Evolutionary conservation across 164 flowering plant species (phyloP), one percentile per base, ranked within the genome.

Genomic region (Vitis riparia): DNA sequence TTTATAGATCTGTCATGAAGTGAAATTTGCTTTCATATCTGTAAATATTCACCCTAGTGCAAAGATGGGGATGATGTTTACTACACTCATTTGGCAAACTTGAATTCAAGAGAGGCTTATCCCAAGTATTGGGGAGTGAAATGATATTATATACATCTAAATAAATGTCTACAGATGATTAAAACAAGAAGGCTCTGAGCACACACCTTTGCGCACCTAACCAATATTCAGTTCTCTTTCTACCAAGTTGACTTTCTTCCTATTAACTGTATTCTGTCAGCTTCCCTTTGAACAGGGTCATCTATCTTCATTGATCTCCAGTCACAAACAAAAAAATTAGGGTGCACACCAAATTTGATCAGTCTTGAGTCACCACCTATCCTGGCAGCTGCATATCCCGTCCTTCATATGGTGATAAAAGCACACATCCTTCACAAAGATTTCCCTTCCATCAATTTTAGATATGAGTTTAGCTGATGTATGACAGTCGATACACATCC

Each of bases 401-500:
- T 74, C 77, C 71, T 70, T 76, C 64, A 81, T 71, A 66, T 76
- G 80, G 66, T 84, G 85, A 70, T 75, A 77, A 67, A 76, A 74
- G 59, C 77, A 51, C 1, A 68, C 74, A 74, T 79, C 87, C 65
- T 68, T 81, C 59, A 79, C 77, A 52, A 77, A 72, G 51, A 84
- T 77, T 51, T 79, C 83, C 69, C 87, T 75, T 11, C 50, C 59
- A 11, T 66, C 67, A 59, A 77, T 73, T 66, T 68, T 73, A 11
- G 82, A 78, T 62, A 80, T 69, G 48, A 70, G 63, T 63, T 83
- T 81, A 30, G 78, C 72, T 48, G 83, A 75, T 49, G 81, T 75
- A 59, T 79, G 84, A 69, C 83, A 81, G 48, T 83, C 83, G n/a
- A 79, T 62, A 57, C 87, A 84, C 84, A 79, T 84, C 48, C 78